Base-by-base conservation (phyloP, 2,329 filamentous ascomycete genomes). In the Didymella glomerata region DNA sequence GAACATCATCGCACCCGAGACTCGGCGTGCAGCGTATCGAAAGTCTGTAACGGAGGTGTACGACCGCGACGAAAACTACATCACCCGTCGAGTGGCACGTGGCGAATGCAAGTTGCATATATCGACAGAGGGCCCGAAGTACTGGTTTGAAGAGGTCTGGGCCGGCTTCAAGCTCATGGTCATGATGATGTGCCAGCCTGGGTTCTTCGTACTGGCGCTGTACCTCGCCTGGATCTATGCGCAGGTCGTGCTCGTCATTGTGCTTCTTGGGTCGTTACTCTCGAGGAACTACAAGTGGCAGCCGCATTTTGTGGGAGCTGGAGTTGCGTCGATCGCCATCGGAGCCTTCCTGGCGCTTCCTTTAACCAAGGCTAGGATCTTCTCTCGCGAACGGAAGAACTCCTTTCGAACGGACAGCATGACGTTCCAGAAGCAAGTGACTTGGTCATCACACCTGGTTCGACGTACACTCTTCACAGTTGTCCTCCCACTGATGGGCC, bases 161-260 rank as follows among this genome's bases (percentile, higher is more conserved):
- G 90, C 91, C 44, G 91, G 90, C 10, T 69, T 90, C 20, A 79
- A 86, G 18, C 80, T 94, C 44, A 88, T 85, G 47, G 73, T 85
- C 20, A 86, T 88, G 68, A 93, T 93, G 90, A 79, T 92, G 49
- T 84, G 84, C 36, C 90, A 93, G 71, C 85, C 88, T 3, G 90
- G 90, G 0, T 93, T 93, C 72, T 76, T 86, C n/a, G 77, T 92
- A 28, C 81, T 93, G 69, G 84, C 89, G 1, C 60, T 90, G n/a
- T 93, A 93, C 74, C 81, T 88, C 14, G 88, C 85, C 7, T 93
- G 90, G 90, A 90, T 92, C 45, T 92, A 93, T 73, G 89, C 88
- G 2, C 88, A 93, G 68, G 83, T 92, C 2, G 88, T 91, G 5
- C 80, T 93, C 54, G 82, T 92, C 57, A 90, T 93, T 60, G 81